These are phyloP conservation scores for Fusarium gaditjirri DNA, from an alignment of 2,329 filamentous ascomycete species.

Conservation along the genomic window DNA sequence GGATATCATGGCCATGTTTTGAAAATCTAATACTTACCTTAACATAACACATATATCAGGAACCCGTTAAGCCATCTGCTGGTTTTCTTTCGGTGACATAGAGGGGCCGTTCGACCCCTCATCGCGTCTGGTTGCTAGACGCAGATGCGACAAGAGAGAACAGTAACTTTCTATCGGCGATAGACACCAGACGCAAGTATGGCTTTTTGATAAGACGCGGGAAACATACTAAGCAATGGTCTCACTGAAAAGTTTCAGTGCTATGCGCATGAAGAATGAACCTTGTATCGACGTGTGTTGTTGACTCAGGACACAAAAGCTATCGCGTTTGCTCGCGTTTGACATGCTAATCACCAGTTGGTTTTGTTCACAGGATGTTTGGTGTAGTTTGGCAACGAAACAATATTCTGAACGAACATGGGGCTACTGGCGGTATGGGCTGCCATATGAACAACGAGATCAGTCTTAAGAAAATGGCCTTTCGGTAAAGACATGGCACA, in stretches of 20 bases:
- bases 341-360: background rate
- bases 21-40: background rate
- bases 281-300: background rate
- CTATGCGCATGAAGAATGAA: background rate
- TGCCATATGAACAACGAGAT: background rate
- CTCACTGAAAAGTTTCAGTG: background rate
- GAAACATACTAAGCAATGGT: background rate
- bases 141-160: constrained; percentile 28
- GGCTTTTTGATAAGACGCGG: background rate
- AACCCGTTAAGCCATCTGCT: background rate
- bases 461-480: background rate
- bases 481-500: background rate
- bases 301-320: background rate
- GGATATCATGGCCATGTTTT: background rate
- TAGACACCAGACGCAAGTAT: background rate
- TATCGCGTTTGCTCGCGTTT: background rate
- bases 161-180: background rate
- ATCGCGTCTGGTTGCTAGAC: constrained; percentile 3
- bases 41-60: background rate
- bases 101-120: constrained; percentile 32
- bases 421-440: background rate
- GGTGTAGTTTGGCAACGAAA: background rate
- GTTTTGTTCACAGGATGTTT: background rate
- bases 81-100: background rate
- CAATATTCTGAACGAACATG: background rate